A percentile compares a stretch with the other conserved stretches of the same genome.
Evolutionary conservation across 768 basidiomycete species (phyloP).

Genomic region (Trametes maxima): DNA sequence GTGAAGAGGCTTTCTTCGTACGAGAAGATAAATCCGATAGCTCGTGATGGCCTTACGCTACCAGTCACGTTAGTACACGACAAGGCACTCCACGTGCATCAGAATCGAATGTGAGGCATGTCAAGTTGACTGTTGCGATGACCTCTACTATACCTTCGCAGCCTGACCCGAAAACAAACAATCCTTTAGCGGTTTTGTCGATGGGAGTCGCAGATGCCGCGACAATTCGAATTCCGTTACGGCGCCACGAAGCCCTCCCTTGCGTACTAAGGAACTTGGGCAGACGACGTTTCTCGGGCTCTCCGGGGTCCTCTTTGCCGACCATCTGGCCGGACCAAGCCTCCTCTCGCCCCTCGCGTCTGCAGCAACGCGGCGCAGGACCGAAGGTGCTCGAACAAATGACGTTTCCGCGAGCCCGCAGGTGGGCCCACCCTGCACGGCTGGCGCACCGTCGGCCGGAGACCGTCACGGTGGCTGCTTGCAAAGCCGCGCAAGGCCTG

Average conservation of each 20-base stretch:
- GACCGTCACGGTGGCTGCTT: not conserved
- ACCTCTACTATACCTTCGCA: too few species aligned
- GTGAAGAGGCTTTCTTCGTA: not conserved
- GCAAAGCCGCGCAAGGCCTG: not conserved
- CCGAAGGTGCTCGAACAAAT: conserved; percentile 11
- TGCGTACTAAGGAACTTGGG: not conserved
- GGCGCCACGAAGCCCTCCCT: too few species aligned
- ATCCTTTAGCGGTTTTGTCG: too few species aligned
- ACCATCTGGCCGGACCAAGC: conserved; percentile 3
- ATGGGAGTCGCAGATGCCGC: too few species aligned
- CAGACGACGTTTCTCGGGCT: not conserved
- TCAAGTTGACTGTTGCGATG: not conserved
- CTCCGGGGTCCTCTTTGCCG: conserved; percentile 6
- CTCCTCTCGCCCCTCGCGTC: conserved; percentile 6
- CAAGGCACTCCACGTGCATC: not conserved
- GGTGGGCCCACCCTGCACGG: not conserved
- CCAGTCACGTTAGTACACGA: not conserved
- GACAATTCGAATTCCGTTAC: too few species aligned
- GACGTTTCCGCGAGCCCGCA: not conserved
- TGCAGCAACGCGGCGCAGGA: not conserved
- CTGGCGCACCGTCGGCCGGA: conserved; percentile 1
- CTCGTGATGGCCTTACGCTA: not conserved
- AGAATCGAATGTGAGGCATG: not conserved
- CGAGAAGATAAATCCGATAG: not conserved
- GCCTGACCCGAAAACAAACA: too few species aligned